Percentiles rank a stretch among this genome's conserved stretches.
Evolutionary conservation across 768 basidiomycete species (phyloP).

Genomic region (Hygrophoropsis aurantiaca): DNA sequence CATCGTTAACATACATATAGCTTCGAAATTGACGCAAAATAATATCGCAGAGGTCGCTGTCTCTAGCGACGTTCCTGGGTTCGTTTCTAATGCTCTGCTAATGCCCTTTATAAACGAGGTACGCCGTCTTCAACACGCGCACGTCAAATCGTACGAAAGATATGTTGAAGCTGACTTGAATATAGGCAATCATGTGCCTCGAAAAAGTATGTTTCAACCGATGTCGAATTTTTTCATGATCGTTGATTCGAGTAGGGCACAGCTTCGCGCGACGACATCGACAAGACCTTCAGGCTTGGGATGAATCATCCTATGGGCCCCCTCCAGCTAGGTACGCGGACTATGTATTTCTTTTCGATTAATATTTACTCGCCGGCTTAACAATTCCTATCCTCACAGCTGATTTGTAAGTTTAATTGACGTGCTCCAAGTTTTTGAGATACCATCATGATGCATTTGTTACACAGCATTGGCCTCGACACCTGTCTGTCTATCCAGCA

Average conservation of each 20-base stretch:
- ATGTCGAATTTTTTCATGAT: neutral
- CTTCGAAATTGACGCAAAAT: neutral
- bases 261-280: conserved; percentile 93
- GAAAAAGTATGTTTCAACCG: conserved; percentile 61
- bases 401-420: conserved; percentile 27
- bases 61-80: conserved; percentile 91
- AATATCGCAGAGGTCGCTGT: conserved; percentile 74
- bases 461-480: conserved; percentile 86
- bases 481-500: conserved; percentile 94
- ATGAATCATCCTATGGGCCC: conserved; percentile 98
- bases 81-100: conserved; percentile 90
- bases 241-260: conserved; percentile 55
- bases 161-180: neutral
- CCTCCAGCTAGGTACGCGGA: conserved; percentile 67
- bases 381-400: conserved; percentile 10
- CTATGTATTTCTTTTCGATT: neutral
- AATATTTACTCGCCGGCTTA: conserved; percentile 3
- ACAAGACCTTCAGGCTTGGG: conserved; percentile 89
- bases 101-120: conserved; percentile 99
- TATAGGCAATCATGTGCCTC: conserved; percentile 87
- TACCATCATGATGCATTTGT: neutral
- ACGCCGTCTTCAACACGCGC: conserved; percentile 8
- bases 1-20: neutral
- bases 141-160: neutral
- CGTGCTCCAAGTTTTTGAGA: no score